Percentiles rank a stretch among this genome's conserved stretches.
These are phyloP conservation scores for Isoetes taiwanensis DNA, from an alignment of 75 land plant species.

Conservation along the genomic window DNA sequence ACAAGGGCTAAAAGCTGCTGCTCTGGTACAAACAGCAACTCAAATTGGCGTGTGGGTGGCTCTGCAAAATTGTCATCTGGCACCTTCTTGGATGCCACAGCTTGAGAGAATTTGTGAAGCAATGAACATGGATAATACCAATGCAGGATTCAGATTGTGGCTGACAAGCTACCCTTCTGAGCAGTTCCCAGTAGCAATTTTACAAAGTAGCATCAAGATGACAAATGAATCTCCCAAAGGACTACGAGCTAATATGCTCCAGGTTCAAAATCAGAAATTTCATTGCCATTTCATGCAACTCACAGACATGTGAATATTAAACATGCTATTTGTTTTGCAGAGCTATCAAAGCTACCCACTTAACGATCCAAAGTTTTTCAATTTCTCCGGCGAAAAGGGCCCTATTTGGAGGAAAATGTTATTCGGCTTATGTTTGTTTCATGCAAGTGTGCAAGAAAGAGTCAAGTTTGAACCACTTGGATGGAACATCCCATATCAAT, in stretches of 20 bases:
- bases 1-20: constrained; percentile 35
- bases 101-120: constrained; percentile 26
- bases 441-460: constrained; percentile 31
- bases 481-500: constrained; percentile 38
- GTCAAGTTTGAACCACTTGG: constrained; percentile 33
- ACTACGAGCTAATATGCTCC: constrained; percentile 28
- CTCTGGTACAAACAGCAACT: constrained; percentile 16
- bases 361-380: constrained; percentile 27
- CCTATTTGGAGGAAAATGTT: constrained; percentile 28
- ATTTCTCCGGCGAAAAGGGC: constrained; percentile 18
- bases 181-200: constrained; percentile 29
- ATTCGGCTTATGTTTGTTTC: constrained; percentile 33
- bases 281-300: neutral
- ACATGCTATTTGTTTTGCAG: constrained; percentile 7
- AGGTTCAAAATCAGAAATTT: constrained; percentile 5
- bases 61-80: constrained; percentile 29
- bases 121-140: constrained; percentile 16
- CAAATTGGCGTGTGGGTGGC: constrained; percentile 30
- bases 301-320: neutral
- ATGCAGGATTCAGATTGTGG: constrained; percentile 23
- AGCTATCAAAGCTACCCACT: constrained; percentile 30
- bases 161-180: constrained; percentile 36
- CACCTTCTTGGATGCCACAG: constrained; percentile 34
- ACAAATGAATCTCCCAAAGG: constrained; percentile 36
- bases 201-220: constrained; percentile 34